Conservation (phyloP, 2,329 filamentous ascomycete genomes). For the Aspergillus ustus region DNA sequence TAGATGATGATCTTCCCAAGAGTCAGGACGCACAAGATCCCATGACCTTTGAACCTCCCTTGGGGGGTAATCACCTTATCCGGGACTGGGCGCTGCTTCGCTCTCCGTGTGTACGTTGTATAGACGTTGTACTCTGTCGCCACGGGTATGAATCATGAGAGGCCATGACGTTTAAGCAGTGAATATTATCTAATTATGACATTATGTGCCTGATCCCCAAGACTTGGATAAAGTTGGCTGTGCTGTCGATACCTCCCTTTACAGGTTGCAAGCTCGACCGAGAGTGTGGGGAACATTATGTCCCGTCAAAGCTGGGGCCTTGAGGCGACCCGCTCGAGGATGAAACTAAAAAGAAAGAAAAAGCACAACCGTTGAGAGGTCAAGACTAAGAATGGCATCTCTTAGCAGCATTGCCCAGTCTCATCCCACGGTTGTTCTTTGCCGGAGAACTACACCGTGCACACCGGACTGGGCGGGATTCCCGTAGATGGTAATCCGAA, state of each 20-base stretch:
- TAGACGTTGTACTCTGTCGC: background rate
- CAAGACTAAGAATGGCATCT: background rate
- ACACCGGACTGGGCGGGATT: constrained; percentile 28
- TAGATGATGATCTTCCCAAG: constrained; percentile 5
- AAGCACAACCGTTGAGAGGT: background rate
- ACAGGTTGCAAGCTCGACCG: background rate
- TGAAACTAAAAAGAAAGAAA: background rate
- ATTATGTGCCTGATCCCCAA: background rate
- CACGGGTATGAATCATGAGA: background rate
- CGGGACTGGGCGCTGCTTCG: background rate
- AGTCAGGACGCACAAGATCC: background rate
- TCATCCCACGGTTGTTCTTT: background rate
- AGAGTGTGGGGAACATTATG: background rate
- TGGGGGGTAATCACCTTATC: background rate
- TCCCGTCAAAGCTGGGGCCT: background rate
- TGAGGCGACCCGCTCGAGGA: background rate
- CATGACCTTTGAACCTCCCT: background rate
- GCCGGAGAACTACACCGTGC: background rate
- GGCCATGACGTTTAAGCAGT: background rate
- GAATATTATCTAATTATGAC: background rate
- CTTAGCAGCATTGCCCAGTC: background rate
- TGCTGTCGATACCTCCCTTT: background rate
- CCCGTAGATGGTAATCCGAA: constrained; percentile 39
- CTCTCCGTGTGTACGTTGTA: background rate
- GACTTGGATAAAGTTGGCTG: background rate